Base-by-base conservation (phyloP, 257 asterid genomes). In the Nicotiana undulata region DNA sequence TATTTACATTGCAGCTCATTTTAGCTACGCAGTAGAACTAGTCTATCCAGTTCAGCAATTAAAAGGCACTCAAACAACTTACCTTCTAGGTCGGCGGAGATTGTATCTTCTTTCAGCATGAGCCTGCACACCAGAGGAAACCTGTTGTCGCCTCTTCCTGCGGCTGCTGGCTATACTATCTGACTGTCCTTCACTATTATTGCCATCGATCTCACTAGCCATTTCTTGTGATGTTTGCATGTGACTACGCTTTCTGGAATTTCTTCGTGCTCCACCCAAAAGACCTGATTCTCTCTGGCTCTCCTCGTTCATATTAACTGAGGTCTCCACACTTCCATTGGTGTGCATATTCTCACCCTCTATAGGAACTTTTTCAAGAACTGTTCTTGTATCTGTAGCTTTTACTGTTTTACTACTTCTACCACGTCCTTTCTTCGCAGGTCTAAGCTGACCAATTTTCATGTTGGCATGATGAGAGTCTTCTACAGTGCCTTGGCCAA, bases 21-120 rank as follows among this genome's bases (percentile, higher is more conserved):
- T 70, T 70, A 70, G 58, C 22, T 6, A 26, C 12, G 22, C 8
- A 20, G 77, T 46, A 20, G 58, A 44, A 40, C 56, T 37, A 40
- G 68, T 34, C 34, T 76, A 76, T 60, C 55, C 11, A 17, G 24
- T 66, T 68, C 32, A 70, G 3, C 66, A 18, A 34, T 75, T 26
- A 37, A 34, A 76, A 76, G 76, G 55, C 40, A 81, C 32, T 81
- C 77, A 44, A 68, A 75, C 9, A 72, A 79, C 89, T 84, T 85
- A 93, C 99, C 80, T 90, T 87, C 84, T 92, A 68, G 88, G 81
- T 59, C 82, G 89, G 58, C 99, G 96, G 84, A 95, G 96, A 87
- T 95, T 93, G 92, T 95, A 95, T 51, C 97, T 92, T 63, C 86
- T 91, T 87, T 89, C 96, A 70, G 82, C 92, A 83, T 81, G 63